Evolutionary conservation across 495 filamentous ascomycete genomes (phyloP).

Genomic region (Trichoderma parareesei): DNA sequence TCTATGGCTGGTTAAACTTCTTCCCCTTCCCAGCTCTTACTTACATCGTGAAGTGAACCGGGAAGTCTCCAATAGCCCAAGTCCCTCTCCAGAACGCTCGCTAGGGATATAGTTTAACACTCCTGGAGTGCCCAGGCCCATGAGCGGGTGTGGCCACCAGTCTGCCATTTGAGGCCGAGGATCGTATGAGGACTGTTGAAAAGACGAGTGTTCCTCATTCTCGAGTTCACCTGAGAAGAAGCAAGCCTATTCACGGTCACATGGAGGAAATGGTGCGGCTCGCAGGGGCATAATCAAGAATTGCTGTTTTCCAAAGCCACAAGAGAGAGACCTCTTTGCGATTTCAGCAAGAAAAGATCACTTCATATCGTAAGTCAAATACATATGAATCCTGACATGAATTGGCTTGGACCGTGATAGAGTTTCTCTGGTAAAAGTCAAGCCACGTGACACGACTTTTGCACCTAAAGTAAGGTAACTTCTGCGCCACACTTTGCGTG

Average conservation of each 20-base stretch:
- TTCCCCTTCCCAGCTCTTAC: background rate
- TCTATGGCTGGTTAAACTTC: background rate
- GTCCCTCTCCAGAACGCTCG: background rate
- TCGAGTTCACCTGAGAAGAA: background rate
- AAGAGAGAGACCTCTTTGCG: no score
- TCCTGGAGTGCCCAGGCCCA: background rate
- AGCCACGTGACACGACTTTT: background rate
- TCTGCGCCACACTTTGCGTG: background rate
- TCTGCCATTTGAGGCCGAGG: background rate
- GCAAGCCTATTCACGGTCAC: background rate
- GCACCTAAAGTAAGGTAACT: background rate
- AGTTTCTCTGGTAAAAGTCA: background rate
- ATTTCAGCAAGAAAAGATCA: no score
- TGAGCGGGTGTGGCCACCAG: conserved; percentile 1
- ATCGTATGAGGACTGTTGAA: background rate
- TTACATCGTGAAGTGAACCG: background rate
- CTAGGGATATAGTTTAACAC: background rate
- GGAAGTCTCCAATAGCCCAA: background rate
- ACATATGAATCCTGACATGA: no score
- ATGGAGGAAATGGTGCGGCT: background rate
- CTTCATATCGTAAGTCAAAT: no score
- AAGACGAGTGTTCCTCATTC: background rate
- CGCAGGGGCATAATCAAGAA: no score
- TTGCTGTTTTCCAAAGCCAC: no score
- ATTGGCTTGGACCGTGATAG: background rate